These are phyloP conservation scores for Stentor roeselii DNA, from an alignment of 73 alveolate species.

Conservation along the genomic window DNA sequence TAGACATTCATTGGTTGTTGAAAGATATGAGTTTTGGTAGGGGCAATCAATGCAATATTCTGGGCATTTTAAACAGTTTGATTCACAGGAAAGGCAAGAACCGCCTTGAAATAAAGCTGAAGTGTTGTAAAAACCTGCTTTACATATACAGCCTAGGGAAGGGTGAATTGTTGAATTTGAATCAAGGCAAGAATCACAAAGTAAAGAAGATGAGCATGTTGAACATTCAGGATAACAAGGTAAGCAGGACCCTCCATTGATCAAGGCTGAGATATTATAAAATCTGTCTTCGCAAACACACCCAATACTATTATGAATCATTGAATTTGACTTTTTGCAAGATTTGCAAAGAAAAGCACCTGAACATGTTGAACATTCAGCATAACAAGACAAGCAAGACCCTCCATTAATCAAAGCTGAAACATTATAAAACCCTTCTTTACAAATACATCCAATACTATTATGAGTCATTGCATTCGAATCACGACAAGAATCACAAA, in stretches of 20 bases:
- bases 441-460: not conserved
- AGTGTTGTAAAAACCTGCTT: not conserved
- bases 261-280: not conserved
- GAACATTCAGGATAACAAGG: not conserved
- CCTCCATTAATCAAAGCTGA: not conserved
- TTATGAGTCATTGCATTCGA: too few relatives aligned
- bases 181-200: not conserved
- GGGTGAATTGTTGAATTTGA: not conserved
- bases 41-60: too few relatives aligned
- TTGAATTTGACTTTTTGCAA: not conserved
- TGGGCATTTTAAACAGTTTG: too few relatives aligned
- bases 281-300: not conserved
- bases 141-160: not conserved
- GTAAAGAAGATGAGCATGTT: not conserved
- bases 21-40: too few relatives aligned
- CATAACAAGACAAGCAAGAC: not conserved
- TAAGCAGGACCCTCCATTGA: not conserved
- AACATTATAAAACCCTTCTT: not conserved
- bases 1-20: too few relatives aligned
- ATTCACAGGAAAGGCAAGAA: too few relatives aligned
- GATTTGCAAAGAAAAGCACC: not conserved
- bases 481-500: too few relatives aligned
- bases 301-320: not conserved
- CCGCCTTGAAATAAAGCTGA: not conserved
- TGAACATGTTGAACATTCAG: not conserved